Conservation (phyloP, 768 basidiomycete genomes). For the Amanita thiersii region DNA sequence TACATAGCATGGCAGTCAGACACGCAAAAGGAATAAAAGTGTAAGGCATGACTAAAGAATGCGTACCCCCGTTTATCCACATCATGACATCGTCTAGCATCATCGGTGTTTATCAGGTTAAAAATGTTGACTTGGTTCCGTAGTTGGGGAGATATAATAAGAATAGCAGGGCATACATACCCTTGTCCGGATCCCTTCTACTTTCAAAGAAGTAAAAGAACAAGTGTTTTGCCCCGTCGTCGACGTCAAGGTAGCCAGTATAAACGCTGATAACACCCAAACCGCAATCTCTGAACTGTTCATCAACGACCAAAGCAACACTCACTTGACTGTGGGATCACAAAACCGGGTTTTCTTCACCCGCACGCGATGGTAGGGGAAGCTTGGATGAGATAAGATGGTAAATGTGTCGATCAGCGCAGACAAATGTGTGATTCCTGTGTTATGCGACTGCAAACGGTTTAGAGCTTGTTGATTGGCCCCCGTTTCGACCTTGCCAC, state of each 20-base stretch:
- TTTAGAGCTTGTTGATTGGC: no score
- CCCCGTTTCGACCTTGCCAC: no score
- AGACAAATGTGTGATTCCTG: no score
- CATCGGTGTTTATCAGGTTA: background rate
- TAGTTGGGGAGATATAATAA: no score
- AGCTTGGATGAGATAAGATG: slow-evolving; percentile 36
- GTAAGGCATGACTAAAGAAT: slow-evolving; percentile 12
- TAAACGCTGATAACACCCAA: slow-evolving; percentile 21
- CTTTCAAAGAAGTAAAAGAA: slow-evolving; percentile 78
- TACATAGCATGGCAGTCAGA: slow-evolving; percentile 1
- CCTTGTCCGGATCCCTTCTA: slow-evolving; percentile 44
- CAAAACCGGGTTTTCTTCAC: slow-evolving; percentile 57
- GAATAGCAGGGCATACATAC: slow-evolving; percentile 21
- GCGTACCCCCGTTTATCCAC: slow-evolving; percentile 68
- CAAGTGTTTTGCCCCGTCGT: slow-evolving; percentile 48
- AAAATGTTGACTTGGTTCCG: background rate
- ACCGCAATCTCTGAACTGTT: background rate
- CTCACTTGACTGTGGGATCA: slow-evolving; percentile 55
- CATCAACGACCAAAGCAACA: slow-evolving; percentile 9
- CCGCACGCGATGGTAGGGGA: slow-evolving; percentile 46
- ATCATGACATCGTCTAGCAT: slow-evolving; percentile 53
- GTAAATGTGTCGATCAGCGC: slow-evolving; percentile 22
- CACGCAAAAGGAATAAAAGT: background rate
- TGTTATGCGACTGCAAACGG: no score
- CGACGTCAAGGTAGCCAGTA: slow-evolving; percentile 33